Evolutionary conservation across 1,284 basidiomycete species (phyloP), one percentile per base, ranked within the genome.

Genomic region (Microbotryum intermedium): DNA sequence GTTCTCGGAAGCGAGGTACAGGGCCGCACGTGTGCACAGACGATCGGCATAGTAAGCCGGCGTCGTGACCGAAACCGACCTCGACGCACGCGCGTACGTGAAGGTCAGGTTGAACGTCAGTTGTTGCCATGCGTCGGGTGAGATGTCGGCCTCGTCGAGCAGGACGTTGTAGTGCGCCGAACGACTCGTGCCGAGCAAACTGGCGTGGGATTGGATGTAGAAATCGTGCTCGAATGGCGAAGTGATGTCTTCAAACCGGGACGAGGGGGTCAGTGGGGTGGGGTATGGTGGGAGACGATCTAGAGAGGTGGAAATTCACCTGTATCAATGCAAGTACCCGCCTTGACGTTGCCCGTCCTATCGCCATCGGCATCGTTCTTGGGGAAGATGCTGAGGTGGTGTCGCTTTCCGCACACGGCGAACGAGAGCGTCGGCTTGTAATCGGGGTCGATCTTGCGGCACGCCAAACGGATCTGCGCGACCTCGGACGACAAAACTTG

Each of bases 381-480:
- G 13, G 87, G 86, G 71, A 82, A 89, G 77, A 90, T 89, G 16
- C 87, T 83, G 11, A 87, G 88, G 71, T 89, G 86, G 67, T 89
- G 88, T 2, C 87, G 82, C 75, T 90, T 90, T 23, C 84, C 85
- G 71, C 86, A 88, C 58, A 89, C 81, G 63, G 89, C 81, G 65
- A 88, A 85, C 10, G 83, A 85, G 9, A 90, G 73, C 69, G 83
- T 39, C 1, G 87, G 88, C 2, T 72, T 76, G 73, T 87, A 89
- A 3, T 16, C 30, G 13, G 52, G 18, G 21, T 59, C 60, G 43
- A 65, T 55, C n/a, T 30, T 49, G 3, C 34, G 20, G 28, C 53
- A 55, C 3, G 60, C 64, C 23, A 47, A 39, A 28, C 58, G 50
- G 51, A 51, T 44, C 23, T 61, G 57, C 10, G 39, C 20, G 43